These are phyloP conservation scores for Cyberlindnera meyerae DNA, from an alignment of 805 yeast genomes.

Conservation along the genomic window DNA sequence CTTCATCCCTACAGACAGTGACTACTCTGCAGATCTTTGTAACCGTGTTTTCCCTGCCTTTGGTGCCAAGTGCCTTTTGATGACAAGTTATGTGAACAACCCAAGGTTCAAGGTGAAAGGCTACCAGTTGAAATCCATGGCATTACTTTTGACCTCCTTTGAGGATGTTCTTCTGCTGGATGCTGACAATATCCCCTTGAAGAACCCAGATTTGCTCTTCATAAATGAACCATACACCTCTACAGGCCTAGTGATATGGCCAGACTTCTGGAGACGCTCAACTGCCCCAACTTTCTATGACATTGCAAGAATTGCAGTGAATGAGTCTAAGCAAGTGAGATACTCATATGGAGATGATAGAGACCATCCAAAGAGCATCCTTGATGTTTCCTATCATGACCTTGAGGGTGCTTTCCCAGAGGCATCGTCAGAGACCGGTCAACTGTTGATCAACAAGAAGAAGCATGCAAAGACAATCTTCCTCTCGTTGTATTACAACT, in stretches of 20 bases:
- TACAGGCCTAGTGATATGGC: conserved; percentile 54
- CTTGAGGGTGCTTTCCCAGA: conserved; percentile 66
- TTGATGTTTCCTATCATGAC: conserved; percentile 49
- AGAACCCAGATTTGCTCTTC: conserved; percentile 42
- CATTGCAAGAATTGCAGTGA: conserved; percentile 44
- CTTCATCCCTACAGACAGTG: conserved; percentile 63
- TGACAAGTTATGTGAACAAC: conserved; percentile 36
- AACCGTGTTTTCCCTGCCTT: conserved; percentile 58
- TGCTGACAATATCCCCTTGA: conserved; percentile 62
- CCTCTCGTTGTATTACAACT: conserved; percentile 57
- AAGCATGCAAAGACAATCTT: conserved; percentile 54
- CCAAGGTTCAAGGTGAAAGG: conserved; percentile 41
- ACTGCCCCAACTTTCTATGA: conserved; percentile 55
- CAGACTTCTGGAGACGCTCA: conserved; percentile 68
- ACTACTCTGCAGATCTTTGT: conserved; percentile 71
- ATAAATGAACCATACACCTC: conserved; percentile 31
- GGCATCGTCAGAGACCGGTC: conserved; percentile 67
- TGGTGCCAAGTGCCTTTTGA: conserved; percentile 60
- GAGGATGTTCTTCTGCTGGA: conserved; percentile 72
- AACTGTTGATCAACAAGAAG: conserved; percentile 51
- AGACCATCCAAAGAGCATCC: conserved; percentile 21
- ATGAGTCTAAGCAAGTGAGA: conserved; percentile 27
- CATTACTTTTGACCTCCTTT: conserved; percentile 71
- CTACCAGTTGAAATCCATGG: conserved; percentile 70
- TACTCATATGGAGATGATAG: conserved; percentile 31